Base-by-base conservation (phyloP, 2,329 filamentous ascomycete genomes). In the Botrytis paeoniae region DNA sequence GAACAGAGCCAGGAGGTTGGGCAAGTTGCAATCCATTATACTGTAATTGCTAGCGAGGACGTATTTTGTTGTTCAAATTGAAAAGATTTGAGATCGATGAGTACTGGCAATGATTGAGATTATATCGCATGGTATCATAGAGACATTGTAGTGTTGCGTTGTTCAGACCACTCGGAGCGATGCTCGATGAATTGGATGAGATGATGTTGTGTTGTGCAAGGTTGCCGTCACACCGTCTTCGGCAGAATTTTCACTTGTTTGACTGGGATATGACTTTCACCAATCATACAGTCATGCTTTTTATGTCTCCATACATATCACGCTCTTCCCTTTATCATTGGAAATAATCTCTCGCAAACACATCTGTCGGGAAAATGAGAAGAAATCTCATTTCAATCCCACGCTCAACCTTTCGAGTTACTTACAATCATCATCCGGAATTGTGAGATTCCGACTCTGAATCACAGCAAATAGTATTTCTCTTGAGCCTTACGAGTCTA, bases 81-180 rank as follows among this genome's bases (percentile, higher is more conserved):
- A 29, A 8, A 18, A 29, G 14, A 18, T 0, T 29, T 29, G 12
- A 57, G 51, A 9, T 2, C 16, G 3, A 18, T 0, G 51, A 29
- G n/a, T 57, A 57, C 3, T 8, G 3, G 14, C 0, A 18, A 6
- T 9, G 1, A 9, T 18, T 29, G 6, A 8, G 6, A 7, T 7
- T 18, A 18, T 18, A 8, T 29, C n/a, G 3, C 51, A n/a, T 18
- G n/a, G 14, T 18, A 10, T 0, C 7, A 43, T 20, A 10, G n/a
- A 63, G 1, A 18, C 22, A 2, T 32, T 18, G 14, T 16, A 57
- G 51, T 29, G 14, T 29, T 62, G 10, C 25, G 8, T 1, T 62
- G 4, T 25, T 62, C 5, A n/a, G 39, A 62, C 41, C 1, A n/a
- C 7, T 16, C 22, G 22, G 1, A 39, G 25, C 14, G 45, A 54